These are phyloP conservation scores for Coelastrella sp. DNA, from an alignment of 139 green algal genomes.

Conservation along the genomic window DNA sequence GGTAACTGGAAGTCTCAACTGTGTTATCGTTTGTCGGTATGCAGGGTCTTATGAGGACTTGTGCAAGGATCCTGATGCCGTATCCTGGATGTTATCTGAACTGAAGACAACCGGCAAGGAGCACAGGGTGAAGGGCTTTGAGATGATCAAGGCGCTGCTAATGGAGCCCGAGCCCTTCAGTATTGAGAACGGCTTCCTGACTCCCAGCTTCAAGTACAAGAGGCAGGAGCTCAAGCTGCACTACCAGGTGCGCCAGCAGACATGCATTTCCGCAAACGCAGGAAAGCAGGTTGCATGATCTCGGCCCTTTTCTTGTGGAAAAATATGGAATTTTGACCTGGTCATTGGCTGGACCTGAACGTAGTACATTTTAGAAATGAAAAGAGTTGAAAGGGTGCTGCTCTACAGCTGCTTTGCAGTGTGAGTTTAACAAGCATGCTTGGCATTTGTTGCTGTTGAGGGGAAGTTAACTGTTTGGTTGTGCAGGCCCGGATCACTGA, in stretches of 20 bases:
- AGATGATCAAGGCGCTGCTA: slow-evolving; percentile 71
- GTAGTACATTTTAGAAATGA: no score
- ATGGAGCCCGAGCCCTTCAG: slow-evolving; percentile 73
- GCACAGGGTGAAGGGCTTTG: slow-evolving; percentile 90
- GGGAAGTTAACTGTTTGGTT: background rate
- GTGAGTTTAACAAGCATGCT: background rate
- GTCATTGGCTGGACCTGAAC: no score
- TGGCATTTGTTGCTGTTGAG: background rate
- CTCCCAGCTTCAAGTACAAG: slow-evolving; percentile 83
- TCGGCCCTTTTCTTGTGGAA: background rate
- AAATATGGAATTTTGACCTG: no score
- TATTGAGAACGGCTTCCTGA: slow-evolving; percentile 83
- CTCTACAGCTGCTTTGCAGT: background rate
- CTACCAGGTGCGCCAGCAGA: slow-evolving; percentile 38
- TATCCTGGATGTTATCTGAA: slow-evolving; percentile 50
- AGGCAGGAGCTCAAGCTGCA: slow-evolving; percentile 50
- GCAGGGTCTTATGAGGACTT: slow-evolving; percentile 38
- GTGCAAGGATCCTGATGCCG: slow-evolving; percentile 49
- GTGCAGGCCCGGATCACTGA: background rate
- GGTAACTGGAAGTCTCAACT: no score
- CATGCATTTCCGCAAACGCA: background rate
- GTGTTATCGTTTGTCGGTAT: background rate
- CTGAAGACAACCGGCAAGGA: slow-evolving; percentile 76
- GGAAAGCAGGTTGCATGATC: background rate
- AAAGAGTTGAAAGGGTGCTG: no score